These are phyloP conservation scores for Lepidium africanum DNA, from an alignment of 345 rosid species.

Conservation along the genomic window DNA sequence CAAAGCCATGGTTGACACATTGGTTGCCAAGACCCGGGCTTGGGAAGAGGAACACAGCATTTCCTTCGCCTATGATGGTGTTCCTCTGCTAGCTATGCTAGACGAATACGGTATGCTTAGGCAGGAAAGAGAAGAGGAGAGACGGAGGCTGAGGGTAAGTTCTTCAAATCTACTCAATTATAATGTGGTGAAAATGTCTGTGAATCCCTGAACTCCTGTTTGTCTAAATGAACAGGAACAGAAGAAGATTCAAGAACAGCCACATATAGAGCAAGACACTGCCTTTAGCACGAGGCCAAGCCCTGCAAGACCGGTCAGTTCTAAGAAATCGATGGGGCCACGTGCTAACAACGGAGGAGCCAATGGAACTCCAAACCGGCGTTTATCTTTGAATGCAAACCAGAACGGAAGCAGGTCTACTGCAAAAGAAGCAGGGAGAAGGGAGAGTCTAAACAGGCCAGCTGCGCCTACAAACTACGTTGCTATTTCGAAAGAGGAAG, in stretches of 20 bases:
- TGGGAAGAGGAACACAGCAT: slow-evolving; percentile 87
- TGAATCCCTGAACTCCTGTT: neutral
- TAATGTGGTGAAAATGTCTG: neutral
- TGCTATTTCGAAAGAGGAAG: slow-evolving; percentile 77
- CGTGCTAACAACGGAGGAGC: slow-evolving; percentile 62
- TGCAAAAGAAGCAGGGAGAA: slow-evolving; percentile 63
- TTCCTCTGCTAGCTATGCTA: slow-evolving; percentile 93
- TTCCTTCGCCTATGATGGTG: slow-evolving; percentile 82
- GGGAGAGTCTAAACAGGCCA: slow-evolving; percentile 54
- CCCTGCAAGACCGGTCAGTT: slow-evolving; percentile 70
- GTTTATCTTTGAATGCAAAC: slow-evolving; percentile 65
- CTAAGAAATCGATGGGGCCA: slow-evolving; percentile 65
- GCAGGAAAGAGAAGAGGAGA: slow-evolving; percentile 98
- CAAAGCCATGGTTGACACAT: slow-evolving; percentile 78
- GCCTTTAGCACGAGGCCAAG: slow-evolving; percentile 68
- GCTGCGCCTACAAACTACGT: slow-evolving; percentile 74
- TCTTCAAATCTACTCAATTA: neutral
- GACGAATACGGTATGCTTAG: slow-evolving; percentile 98
- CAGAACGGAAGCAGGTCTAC: slow-evolving; percentile 78
- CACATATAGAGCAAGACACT: slow-evolving; percentile 70
- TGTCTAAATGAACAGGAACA: slow-evolving; percentile 43
- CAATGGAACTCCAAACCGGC: slow-evolving; percentile 76
- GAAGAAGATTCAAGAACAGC: slow-evolving; percentile 84
- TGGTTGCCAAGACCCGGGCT: slow-evolving; percentile 75
- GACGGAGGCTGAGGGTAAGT: slow-evolving; percentile 69